A percentile compares a stretch with the other conserved stretches of the same genome.
Conservation (phyloP, 2,329 filamentous ascomycete genomes). For the Aaosphaeria arxii region DNA sequence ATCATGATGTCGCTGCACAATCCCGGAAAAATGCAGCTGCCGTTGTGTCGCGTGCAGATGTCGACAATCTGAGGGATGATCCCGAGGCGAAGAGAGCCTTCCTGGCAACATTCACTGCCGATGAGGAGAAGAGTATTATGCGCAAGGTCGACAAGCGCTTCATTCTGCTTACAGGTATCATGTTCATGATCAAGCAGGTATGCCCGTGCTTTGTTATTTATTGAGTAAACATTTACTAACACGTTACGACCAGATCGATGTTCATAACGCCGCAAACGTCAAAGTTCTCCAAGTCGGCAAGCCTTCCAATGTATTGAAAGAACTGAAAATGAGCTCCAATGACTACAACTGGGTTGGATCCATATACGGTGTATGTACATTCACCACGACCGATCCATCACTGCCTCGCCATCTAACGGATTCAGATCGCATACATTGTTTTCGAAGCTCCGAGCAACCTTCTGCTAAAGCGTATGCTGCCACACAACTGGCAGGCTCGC, state of each 20-base stretch:
- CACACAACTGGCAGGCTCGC: constrained; percentile 35
- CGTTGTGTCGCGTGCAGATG: constrained; percentile 10
- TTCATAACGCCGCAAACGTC: constrained; percentile 19
- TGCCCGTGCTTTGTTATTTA: not conserved
- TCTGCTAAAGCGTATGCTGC: constrained; percentile 35
- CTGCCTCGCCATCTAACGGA: not conserved
- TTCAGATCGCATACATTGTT: constrained; percentile 18
- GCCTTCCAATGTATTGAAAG: constrained; percentile 15
- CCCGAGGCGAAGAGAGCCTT: constrained; percentile 18
- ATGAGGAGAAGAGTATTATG: constrained; percentile 21
- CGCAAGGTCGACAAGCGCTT: constrained; percentile 19
- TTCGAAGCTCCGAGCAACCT: constrained; percentile 33
- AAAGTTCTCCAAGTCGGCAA: constrained; percentile 19
- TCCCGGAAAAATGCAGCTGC: constrained; percentile 7
- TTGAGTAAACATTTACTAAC: not conserved
- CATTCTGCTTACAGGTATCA: constrained; percentile 17
- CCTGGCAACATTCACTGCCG: constrained; percentile 16
- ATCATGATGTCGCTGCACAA: constrained; percentile 9
- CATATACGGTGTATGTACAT: constrained; percentile 13
- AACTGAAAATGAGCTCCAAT: constrained; percentile 17
- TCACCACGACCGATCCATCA: not conserved
- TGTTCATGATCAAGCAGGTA: constrained; percentile 23
- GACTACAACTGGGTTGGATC: constrained; percentile 23
- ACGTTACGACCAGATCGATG: constrained; percentile 13
- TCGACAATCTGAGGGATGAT: constrained; percentile 14